Conservation (phyloP, 164 flowering plant genomes). For the Magnolia kwangsiensis region DNA sequence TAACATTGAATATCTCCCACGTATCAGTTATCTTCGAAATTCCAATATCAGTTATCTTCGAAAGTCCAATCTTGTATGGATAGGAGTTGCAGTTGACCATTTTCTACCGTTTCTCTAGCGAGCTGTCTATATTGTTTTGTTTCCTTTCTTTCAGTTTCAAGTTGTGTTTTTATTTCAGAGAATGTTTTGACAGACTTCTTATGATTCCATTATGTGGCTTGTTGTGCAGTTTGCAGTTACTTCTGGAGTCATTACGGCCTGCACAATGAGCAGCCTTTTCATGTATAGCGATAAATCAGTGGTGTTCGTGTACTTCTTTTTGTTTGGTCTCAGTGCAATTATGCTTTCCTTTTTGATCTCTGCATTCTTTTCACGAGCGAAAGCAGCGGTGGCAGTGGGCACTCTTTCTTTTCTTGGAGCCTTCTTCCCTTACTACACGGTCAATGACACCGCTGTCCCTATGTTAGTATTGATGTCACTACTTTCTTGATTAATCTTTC, state of each 20-base stretch:
- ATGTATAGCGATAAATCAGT: slow-evolving; percentile 83
- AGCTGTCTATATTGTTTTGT: too few relatives aligned
- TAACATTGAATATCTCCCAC: not conserved
- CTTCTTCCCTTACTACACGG: slow-evolving; percentile 92
- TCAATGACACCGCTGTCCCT: slow-evolving; percentile 71
- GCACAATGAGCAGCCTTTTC: slow-evolving; percentile 86
- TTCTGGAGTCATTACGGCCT: slow-evolving; percentile 72
- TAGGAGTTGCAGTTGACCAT: not conserved
- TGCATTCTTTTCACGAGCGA: slow-evolving; percentile 90
- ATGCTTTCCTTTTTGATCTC: slow-evolving; percentile 87
- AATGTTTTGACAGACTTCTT: slow-evolving; percentile 9
- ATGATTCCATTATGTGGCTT: slow-evolving; percentile 9
- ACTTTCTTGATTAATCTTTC: slow-evolving; percentile 6
- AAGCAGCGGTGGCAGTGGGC: slow-evolving; percentile 99
- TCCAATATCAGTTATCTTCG: not conserved
- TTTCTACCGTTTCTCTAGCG: not conserved
- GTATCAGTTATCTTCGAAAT: not conserved
- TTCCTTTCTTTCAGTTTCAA: not conserved
- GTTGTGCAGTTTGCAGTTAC: slow-evolving; percentile 81
- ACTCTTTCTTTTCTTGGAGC: slow-evolving; percentile 93
- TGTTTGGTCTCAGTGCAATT: slow-evolving; percentile 89
- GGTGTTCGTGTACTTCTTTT: slow-evolving; percentile 86
- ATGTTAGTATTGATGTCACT: slow-evolving; percentile 48
- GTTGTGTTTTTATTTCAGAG: not conserved
- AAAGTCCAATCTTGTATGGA: not conserved